phyloP scores from a whole-genome alignment of 768 basidiomycete species.

The Dacryopinax spathularia region DNA sequence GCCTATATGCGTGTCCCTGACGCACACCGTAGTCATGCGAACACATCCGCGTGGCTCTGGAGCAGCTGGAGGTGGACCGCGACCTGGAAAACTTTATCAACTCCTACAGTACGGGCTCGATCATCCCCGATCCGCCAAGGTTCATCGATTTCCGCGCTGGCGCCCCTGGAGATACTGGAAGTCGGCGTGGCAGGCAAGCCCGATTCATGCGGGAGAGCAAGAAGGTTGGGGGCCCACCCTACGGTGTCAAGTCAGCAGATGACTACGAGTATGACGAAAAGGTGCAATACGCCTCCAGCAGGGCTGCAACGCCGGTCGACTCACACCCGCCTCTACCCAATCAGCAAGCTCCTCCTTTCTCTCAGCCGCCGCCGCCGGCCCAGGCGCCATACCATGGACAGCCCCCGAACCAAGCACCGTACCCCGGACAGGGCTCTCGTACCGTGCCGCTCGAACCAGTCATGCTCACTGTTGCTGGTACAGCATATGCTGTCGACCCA shows the following conservation, averaged over 20 bases:
- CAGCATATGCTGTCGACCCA: constrained; percentile 53
- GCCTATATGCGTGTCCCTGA: neutral
- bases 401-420: constrained; percentile 15
- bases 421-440: constrained; percentile 18
- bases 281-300: neutral
- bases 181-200: constrained; percentile 26
- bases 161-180: constrained; percentile 37
- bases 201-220: neutral
- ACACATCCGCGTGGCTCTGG: constrained; percentile 67
- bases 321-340: neutral
- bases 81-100: constrained; percentile 85
- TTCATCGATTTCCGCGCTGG: constrained; percentile 67
- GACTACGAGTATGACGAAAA: neutral
- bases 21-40: constrained; percentile 63
- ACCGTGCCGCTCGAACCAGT: constrained; percentile 43
- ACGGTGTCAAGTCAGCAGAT: constrained; percentile 5
- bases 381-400: constrained; percentile 18
- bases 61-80: constrained; percentile 72
- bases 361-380: constrained; percentile 13
- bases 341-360: neutral
- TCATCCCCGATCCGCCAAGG: constrained; percentile 73
- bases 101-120: constrained; percentile 73
- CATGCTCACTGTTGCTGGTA: constrained; percentile 55
- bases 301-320: neutral
- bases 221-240: constrained; percentile 10